Base-by-base conservation (phyloP, 2,329 filamentous ascomycete species). In the Exserohilum turcica region DNA sequence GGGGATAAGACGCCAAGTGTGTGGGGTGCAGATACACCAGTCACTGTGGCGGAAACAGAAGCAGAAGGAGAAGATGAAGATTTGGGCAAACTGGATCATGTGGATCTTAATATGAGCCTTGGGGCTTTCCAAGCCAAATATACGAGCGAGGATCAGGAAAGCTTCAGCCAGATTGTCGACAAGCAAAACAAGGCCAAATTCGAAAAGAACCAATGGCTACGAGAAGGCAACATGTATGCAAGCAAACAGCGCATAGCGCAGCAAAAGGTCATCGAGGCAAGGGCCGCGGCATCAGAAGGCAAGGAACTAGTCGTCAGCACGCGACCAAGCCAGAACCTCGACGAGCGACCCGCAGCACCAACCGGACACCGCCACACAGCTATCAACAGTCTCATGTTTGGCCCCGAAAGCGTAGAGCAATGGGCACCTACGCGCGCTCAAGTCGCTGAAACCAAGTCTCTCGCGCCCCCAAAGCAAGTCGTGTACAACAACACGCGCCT, bases 141-240 rank as follows among this genome's bases (percentile, higher is more conserved):
- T 76, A 99, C 93, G 1, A 96, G 91, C 68, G 94, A 99, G 74
- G 94, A 99, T 73, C 97, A 97, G 70, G 94, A 97, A 71, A 95
- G 90, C 64, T 97, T 99, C 78, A 96, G 96, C 75, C 89, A 88
- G 64, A 81, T 99, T 1, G 79, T 97, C 24, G 94, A 99, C 76
- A 90, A 87, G 67, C 91, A 97, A 68, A 99, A 97, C 68, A 82
- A 87, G 56, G 93, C 92, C 72, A 85, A 83, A 44, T 87, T 89
- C 0, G 88, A 92, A 67, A 96, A 93, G 66, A 90, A 96, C 68
- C 86, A 86, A 1, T 97, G 93, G 89, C 80, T 97, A 39, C 96
- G 92, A 86, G 83, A 86, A 8, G 90, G 87, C 24, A 97, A 97
- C 76, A 93, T 93, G 71, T 84, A 97, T 38, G 82, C 83, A 0